Base-by-base conservation (phyloP, 2,329 filamentous ascomycete genomes). In the Aspergillus eucalypticola region DNA sequence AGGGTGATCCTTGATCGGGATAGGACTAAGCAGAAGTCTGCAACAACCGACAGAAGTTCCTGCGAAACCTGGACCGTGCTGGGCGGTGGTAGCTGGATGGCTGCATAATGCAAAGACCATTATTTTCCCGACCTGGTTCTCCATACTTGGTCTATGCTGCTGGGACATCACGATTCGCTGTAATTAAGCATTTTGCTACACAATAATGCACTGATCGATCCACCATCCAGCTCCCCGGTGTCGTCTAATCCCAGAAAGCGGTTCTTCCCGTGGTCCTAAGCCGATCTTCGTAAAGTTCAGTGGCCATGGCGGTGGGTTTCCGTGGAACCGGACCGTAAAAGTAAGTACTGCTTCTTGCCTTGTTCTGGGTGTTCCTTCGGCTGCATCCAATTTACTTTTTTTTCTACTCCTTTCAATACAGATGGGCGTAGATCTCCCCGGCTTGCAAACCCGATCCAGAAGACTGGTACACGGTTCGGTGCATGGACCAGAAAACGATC, bases 401-500 rank as follows among this genome's bases (percentile, higher is more conserved):
- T 39, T 19, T 21, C 51, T 23, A 6, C 5, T 35, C 32, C 11
- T 35, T 35, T 35, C 11, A 11, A 35, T 13, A 13, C 32, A 44
- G 41, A 44, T 21, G 13, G 41, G 19, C 23, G 25, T 21, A 13
- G 25, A 44, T 44, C 53, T 46, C 25, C n/a, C 23, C 39, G 17
- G 27, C 53, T 35, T n/a, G 53, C 41, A 13, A 42, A 27, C 39
- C 23, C n/a, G 46, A 50, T 50, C 46, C 46, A 50, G 46, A 29
- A 32, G 53, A 46, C 25, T 55, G 53, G 39, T 46, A 21, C 42
- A 27, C 35, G 38, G 35, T 42, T 38, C 29, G 38, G 53, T 55
- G 53, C 53, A 55, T 55, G 53, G 53, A 55, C 53, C 53, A 50
- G n/a, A 55, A 44, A 41, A 29, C 27, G 53, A 55, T 55, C 53